Evolutionary conservation across 345 rosid species (phyloP).

Genomic region (Eucalyptus cloeziana): DNA sequence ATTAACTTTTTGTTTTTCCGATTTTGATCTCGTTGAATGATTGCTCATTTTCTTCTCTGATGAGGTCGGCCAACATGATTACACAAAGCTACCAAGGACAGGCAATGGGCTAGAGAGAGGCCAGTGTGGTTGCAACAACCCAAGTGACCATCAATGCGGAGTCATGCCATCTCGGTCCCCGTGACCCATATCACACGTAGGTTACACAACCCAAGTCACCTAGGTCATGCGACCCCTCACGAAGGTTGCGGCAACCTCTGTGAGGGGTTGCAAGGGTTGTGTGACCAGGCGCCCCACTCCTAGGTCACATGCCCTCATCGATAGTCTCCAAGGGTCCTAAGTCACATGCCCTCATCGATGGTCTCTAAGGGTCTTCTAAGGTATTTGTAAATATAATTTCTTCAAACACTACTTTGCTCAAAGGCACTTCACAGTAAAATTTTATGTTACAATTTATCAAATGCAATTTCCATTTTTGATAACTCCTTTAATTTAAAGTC

Average conservation of each 20-base stretch:
- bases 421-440: fast-evolving
- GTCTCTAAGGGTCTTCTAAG: no score
- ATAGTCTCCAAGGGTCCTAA: no score
- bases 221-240: fast-evolving
- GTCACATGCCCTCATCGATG: fast-evolving
- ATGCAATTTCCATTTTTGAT: fast-evolving
- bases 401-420: no score
- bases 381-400: fast-evolving
- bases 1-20: no score
- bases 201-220: no score
- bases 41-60: fast-evolving
- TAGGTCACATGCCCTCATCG: fast-evolving
- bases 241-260: fast-evolving
- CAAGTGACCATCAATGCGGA: fast-evolving
- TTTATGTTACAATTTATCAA: no score
- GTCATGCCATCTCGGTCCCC: fast-evolving
- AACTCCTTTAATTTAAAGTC: no score
- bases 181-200: fast-evolving
- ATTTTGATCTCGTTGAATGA: no score
- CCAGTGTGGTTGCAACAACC: fast-evolving
- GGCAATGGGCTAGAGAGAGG: fast-evolving
- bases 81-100: fast-evolving
- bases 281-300: no score
- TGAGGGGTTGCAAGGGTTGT: no score
- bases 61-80: fast-evolving